Evolutionary conservation across 108 stramenopile species (phyloP).

Genomic region (Pseudonitzschia multiseries): DNA sequence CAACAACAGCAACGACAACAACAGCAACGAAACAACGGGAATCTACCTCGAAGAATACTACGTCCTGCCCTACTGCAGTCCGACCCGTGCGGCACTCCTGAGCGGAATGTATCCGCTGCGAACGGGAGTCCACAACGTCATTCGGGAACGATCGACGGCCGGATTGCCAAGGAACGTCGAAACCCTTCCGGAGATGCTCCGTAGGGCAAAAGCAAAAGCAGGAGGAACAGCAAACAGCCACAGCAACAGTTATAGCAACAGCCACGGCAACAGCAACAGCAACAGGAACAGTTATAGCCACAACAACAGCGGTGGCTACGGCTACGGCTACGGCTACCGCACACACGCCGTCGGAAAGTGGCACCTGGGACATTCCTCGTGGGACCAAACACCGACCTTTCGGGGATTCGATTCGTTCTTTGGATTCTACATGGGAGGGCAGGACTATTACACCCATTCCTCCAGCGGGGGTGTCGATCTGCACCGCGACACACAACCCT

Average conservation of each 20-base stretch:
- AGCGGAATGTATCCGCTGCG: slow-evolving; percentile 46
- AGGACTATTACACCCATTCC: slow-evolving; percentile 54
- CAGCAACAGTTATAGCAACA: no score
- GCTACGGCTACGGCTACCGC: slow-evolving; percentile 23
- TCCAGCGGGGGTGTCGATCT: slow-evolving; percentile 23
- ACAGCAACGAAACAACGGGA: background rate
- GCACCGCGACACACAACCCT: slow-evolving; percentile 12
- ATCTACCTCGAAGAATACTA: slow-evolving; percentile 45
- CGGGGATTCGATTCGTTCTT: slow-evolving; percentile 65
- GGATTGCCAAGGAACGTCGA: slow-evolving; percentile 41
- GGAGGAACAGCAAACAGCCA: background rate
- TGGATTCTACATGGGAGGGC: slow-evolving; percentile 53
- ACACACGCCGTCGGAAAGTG: slow-evolving; percentile 67
- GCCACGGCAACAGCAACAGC: no score
- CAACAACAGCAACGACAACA: background rate
- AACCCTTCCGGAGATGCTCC: slow-evolving; percentile 36
- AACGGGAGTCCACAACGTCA: slow-evolving; percentile 29
- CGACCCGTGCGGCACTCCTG: slow-evolving; percentile 41
- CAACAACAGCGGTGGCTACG: no score
- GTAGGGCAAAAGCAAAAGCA: background rate
- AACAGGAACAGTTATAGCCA: no score
- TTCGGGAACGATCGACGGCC: slow-evolving; percentile 12
- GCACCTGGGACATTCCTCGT: slow-evolving; percentile 53
- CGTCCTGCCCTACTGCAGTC: slow-evolving; percentile 44
- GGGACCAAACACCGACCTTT: slow-evolving; percentile 43